phyloP scores from a whole-genome alignment of 1,284 basidiomycete genomes.

The Microbotryum saponariae region DNA sequence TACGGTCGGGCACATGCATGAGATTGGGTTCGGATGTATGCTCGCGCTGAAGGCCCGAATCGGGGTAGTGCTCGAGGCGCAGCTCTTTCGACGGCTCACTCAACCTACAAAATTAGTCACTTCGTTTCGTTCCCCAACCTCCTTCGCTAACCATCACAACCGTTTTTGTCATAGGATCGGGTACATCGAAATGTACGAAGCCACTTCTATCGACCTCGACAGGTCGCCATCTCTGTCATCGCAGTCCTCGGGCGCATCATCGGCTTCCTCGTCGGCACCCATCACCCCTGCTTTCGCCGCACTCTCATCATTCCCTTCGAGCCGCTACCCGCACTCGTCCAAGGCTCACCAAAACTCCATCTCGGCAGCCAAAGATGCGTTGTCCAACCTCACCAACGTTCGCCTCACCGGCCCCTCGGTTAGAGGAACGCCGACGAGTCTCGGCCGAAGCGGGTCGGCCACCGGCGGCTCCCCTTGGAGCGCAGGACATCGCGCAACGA shows the following conservation, averaged over 20 bases:
- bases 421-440: conserved; percentile 1
- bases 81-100: too few species aligned
- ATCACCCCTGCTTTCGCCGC: conserved; percentile 22
- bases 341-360: neutral
- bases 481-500: neutral
- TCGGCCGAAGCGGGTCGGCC: neutral
- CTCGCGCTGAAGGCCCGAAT: too few species aligned
- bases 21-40: too few species aligned
- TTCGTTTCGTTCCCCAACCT: too few species aligned
- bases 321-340: neutral
- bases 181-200: too few species aligned
- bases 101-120: too few species aligned
- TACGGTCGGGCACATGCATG: too few species aligned
- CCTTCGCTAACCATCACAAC: too few species aligned
- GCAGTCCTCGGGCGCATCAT: conserved; percentile 18
- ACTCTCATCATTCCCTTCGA: conserved; percentile 9
- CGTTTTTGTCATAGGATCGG: too few species aligned
- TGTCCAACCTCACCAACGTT: neutral
- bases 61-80: too few species aligned
- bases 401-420: neutral
- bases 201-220: conserved; percentile 14
- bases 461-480: neutral
- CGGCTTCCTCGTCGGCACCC: conserved; percentile 3
- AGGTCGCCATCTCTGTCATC: conserved; percentile 29
- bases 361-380: neutral